Evolutionary conservation across 2,329 filamentous ascomycete species (phyloP).

Genomic region (Pseudogymnoascus verrucosus): DNA sequence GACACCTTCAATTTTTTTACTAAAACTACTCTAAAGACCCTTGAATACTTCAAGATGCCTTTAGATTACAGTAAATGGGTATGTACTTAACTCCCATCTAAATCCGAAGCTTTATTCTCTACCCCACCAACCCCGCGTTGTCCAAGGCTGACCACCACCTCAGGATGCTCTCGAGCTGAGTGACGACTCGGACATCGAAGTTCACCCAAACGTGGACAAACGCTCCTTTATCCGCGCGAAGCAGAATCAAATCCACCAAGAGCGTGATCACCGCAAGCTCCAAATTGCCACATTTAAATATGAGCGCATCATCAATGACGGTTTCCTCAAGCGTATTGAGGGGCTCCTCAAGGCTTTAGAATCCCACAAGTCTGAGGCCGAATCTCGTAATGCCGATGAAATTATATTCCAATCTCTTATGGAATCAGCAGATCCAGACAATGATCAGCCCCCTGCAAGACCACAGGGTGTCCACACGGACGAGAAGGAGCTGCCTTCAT

Average conservation of each 20-base stretch:
- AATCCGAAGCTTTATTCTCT: conserved; percentile 1
- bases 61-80: conserved; percentile 57
- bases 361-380: conserved; percentile 61
- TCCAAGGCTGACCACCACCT: conserved; percentile 26
- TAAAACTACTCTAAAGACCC: not conserved
- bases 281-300: conserved; percentile 90
- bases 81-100: conserved; percentile 12
- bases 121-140: conserved; percentile 21
- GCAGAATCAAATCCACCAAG: conserved; percentile 91
- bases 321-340: conserved; percentile 76
- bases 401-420: conserved; percentile 85
- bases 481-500: conserved; percentile 66
- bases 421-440: conserved; percentile 66
- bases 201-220: conserved; percentile 98
- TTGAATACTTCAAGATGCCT: conserved; percentile 35
- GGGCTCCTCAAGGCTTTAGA: conserved; percentile 67
- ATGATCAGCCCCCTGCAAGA: conserved; percentile 64
- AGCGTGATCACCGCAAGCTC: conserved; percentile 75
- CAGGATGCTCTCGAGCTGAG: conserved; percentile 90
- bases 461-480: conserved; percentile 73
- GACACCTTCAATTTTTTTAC: not conserved
- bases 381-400: conserved; percentile 62
- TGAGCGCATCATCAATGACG: conserved; percentile 87
- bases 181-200: conserved; percentile 96
- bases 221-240: conserved; percentile 97